Percentiles rank a stretch among this genome's conserved stretches.
These are phyloP conservation scores for Rhodamnia rubescens DNA, from an alignment of 345 rosid species.

Conservation along the genomic window DNA sequence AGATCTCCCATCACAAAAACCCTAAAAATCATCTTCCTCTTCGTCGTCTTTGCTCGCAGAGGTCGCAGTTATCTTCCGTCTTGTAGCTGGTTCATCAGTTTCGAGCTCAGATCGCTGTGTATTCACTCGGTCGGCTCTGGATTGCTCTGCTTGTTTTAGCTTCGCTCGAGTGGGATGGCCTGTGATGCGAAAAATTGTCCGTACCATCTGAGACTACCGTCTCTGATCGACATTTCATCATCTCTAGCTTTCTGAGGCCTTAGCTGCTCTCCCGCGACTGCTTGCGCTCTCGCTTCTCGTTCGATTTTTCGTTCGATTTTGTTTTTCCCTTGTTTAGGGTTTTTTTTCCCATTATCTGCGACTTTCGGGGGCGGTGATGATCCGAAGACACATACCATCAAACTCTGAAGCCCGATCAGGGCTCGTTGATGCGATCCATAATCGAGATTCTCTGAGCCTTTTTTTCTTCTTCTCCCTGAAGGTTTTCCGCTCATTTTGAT, in stretches of 20 bases:
- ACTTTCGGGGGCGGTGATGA: conserved; percentile 26
- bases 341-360: background rate
- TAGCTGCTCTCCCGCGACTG: too few species aligned
- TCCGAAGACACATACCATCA: conserved; percentile 32
- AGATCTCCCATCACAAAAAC: accelerated
- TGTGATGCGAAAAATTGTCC: conserved; percentile 35
- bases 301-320: background rate
- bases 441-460: conserved; percentile 7
- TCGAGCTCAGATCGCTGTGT: background rate
- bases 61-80: background rate
- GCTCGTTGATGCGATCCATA: background rate
- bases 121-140: background rate
- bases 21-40: background rate
- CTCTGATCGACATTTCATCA: conserved; percentile 24
- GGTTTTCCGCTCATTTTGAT: background rate
- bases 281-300: background rate
- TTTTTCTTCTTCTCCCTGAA: background rate
- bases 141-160: background rate
- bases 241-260: conserved; percentile 21
- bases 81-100: accelerated
- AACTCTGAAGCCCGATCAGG: conserved; percentile 26
- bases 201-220: conserved; percentile 47
- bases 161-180: conserved; percentile 4
- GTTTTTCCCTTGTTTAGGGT: too few species aligned
- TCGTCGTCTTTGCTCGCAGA: background rate